Base-by-base conservation (phyloP, 768 basidiomycete species). In the Cystofilobasidium macerans region DNA sequence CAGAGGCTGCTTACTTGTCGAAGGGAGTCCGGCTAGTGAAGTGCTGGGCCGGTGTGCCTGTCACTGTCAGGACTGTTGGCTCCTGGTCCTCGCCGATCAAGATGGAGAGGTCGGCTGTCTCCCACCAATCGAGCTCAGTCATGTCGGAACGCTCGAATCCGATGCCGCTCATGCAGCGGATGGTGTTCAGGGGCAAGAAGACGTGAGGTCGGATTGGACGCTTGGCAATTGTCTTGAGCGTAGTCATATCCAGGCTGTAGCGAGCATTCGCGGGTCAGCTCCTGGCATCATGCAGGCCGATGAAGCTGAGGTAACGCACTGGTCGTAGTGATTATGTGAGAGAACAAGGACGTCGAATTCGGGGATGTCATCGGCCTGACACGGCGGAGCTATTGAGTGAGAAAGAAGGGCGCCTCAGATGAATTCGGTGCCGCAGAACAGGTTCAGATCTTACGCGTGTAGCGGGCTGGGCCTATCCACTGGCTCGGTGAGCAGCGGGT, bases 81-180 rank as follows among this genome's bases (percentile, higher is more conserved):
- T 59, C 42, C 20, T n/a, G 24, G 20, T 60, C 71, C 0, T 74
- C 75, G 24, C 71, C 70, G 8, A 72, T 69, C 8, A 69, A 65
- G 30, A 77, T 72, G 1, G 32, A 56, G 24, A 75, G 51, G 28
- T 74, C 69, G 42, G 79, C 70, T 20, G 79, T 74, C 26, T 83
- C 80, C 82, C 84, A 85, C 85, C 85, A 86, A 72, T 86, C 85
- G 71, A 86, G 75, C 71, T 81, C 80, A 63, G 82, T 80, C 12
- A 80, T 76, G 53, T 80, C 72, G 6, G 73, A 72, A 0, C 72
- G 69, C 0, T 78, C 77, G 32, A 82, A 75, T 8, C 78, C 78
- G 20, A 81, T 71, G 7, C 70, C 71, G 4, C 71, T 69, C 71
- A 85, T 79, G 71, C 75, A 81, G 9, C 71, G 58, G 1, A 71